phyloP scores from a whole-genome alignment of 306 rosid species.

The Cercis canadensis region DNA sequence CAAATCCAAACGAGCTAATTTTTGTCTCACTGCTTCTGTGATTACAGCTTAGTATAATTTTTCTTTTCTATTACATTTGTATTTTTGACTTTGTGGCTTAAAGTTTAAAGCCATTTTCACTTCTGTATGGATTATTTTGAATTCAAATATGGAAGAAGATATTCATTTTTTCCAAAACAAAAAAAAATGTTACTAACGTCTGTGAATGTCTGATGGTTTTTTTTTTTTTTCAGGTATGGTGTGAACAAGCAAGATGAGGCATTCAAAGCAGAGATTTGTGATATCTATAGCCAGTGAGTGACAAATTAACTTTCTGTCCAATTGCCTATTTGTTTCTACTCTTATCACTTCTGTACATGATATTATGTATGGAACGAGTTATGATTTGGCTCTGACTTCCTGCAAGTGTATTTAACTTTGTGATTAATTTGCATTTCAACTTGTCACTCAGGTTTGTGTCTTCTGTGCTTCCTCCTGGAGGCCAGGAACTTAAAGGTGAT shows the following conservation, averaged over 20 bases:
- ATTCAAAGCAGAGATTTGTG: conserved; percentile 82
- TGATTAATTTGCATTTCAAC: conserved; percentile 22
- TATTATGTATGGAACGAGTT: not conserved
- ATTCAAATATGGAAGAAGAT: no score
- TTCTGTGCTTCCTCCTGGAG: conserved; percentile 82
- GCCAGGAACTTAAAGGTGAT: conserved; percentile 84
- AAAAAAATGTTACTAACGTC: no score
- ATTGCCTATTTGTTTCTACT: not conserved
- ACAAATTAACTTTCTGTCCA: not conserved
- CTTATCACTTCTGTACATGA: conserved; percentile 3
- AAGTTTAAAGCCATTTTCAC: not conserved
- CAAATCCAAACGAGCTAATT: no score
- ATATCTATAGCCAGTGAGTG: conserved; percentile 73
- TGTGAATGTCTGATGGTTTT: no score
- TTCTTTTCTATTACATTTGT: no score
- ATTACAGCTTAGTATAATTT: no score
- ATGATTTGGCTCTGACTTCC: conserved; percentile 6
- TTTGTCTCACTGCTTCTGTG: no score
- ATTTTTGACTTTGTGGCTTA: not conserved
- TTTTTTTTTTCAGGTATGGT: conserved; percentile 60
- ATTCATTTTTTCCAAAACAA: no score
- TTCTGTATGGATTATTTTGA: not conserved
- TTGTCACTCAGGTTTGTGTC: conserved; percentile 66
- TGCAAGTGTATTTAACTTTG: not conserved
- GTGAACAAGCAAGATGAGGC: conserved; percentile 93